Evolutionary conservation across 1,284 basidiomycete genomes (phyloP).

Genomic region (Clitocybe nebularis): DNA sequence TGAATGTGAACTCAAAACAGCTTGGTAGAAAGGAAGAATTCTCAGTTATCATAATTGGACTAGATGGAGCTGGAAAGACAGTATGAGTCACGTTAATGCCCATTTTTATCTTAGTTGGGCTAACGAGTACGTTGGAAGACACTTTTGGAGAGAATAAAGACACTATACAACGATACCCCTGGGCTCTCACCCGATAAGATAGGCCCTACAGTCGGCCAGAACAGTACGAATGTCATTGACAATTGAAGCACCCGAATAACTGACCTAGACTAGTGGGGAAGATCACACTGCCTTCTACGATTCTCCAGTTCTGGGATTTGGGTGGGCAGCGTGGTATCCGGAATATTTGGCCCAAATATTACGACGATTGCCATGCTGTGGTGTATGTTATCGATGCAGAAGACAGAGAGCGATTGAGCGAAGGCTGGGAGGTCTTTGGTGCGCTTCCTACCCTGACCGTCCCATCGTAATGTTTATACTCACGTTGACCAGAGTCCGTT

Average conservation of each 20-base stretch:
- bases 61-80: conserved; percentile 90
- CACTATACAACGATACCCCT: conserved; percentile 80
- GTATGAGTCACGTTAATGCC: conserved; percentile 37
- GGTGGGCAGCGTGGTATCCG: conserved; percentile 90
- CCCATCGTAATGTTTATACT: conserved; percentile 14
- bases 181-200: conserved; percentile 87
- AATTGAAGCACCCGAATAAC: not conserved
- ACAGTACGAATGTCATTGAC: conserved; percentile 57
- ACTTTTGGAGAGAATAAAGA: conserved; percentile 89
- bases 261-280: conserved; percentile 66
- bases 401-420: conserved; percentile 79
- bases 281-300: conserved; percentile 85
- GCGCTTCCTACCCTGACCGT: conserved; percentile 23
- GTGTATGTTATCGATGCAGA: conserved; percentile 89
- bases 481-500: conserved; percentile 64
- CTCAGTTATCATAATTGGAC: conserved; percentile 87
- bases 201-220: conserved; percentile 91
- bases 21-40: conserved; percentile 81
- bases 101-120: conserved; percentile 2
- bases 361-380: conserved; percentile 92
- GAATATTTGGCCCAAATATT: conserved; percentile 90
- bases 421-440: conserved; percentile 96
- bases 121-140: conserved; percentile 47
- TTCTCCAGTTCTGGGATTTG: conserved; percentile 92
- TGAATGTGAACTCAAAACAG: conserved; percentile 5